Evolutionary conservation across 2,329 filamentous ascomycete genomes (phyloP).

Genomic region (Teratosphaeria pseudoeucalypti): DNA sequence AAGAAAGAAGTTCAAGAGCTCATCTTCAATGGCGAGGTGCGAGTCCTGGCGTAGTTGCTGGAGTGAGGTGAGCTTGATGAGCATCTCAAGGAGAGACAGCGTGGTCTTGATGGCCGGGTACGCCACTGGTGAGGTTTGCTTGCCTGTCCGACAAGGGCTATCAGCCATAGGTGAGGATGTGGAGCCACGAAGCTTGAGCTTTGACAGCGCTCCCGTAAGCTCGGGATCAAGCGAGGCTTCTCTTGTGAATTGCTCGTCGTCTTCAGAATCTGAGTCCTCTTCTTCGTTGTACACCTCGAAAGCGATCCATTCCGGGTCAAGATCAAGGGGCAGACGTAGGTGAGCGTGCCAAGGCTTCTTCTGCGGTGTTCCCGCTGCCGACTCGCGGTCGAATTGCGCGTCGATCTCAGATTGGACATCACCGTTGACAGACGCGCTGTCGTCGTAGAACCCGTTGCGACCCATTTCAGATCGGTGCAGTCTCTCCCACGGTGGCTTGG

Average conservation of each 20-base stretch:
- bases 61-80: conserved; percentile 73
- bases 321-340: conserved; percentile 58
- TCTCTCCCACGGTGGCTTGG: conserved; percentile 51
- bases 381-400: conserved; percentile 35
- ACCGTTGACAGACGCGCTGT: conserved; percentile 14
- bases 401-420: conserved; percentile 37
- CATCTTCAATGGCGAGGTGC: conserved; percentile 81
- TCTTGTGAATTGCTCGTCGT: conserved; percentile 20
- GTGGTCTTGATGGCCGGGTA: conserved; percentile 48
- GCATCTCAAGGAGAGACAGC: conserved; percentile 75
- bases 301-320: conserved; percentile 86
- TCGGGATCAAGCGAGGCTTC: conserved; percentile 30
- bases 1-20: conserved; percentile 81
- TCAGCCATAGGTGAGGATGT: conserved; percentile 1
- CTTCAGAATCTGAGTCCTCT: conserved; percentile 40
- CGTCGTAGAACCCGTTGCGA: conserved; percentile 2
- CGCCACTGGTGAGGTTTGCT: conserved; percentile 3
- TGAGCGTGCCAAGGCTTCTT: conserved; percentile 17
- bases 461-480: conserved; percentile 29
- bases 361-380: conserved; percentile 15
- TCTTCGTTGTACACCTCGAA: conserved; percentile 70
- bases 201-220: conserved; percentile 34
- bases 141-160: not conserved
- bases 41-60: conserved; percentile 88
- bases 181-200: conserved; percentile 31